Evolutionary conservation across 805 yeast genomes (phyloP), one percentile per base, ranked within the genome.

Genomic region (Debaryomyces castellii): DNA sequence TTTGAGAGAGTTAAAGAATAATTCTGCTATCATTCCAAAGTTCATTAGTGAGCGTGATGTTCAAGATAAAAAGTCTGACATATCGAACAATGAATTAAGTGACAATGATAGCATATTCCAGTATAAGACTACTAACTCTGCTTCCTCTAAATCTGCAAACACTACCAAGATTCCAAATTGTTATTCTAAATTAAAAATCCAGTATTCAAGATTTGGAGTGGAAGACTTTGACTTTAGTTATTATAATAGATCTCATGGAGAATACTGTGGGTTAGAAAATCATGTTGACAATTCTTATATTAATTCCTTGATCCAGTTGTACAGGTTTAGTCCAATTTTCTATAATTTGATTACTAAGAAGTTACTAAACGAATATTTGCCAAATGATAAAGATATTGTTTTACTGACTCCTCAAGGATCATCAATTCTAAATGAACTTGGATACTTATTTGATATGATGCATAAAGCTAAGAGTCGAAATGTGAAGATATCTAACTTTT

Each of bases 391-490:
- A 30, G 63, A 63, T 0, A 57, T 66, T 2, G 60, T 69, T 3
- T 41, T 59, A 6, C 44, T 46, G 5, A 71, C 70, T 41, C 67
- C 65, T 30, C 72, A 69, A 44, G 76, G 76, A 0, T 67, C 76
- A 1, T 81, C 87, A 2, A 61, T 91, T 3, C 64, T 90, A 22
- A 82, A 87, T 40, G 97, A 94, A 59, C 67, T 91, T 39, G 99
- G 97, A 0, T 89, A 89, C 51, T 68, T 95, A 11, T 89, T 82
- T 65, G 98, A 95, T 58, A 92, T 94, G 99, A 77, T 92, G 66
- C 77, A 76, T 35, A 87, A 88, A 60, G 89, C 96, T 0, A 67
- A 77, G 11, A 94, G 96, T 0, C 77, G 79, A 32, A 88, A 87
- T 53, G 89, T 92, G 55, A 80, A 88, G 33, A 85, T 96, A 0